Evolutionary conservation across 1,284 basidiomycete species (phyloP).

Genomic region (Pseudomicrostroma phylloplanum): DNA sequence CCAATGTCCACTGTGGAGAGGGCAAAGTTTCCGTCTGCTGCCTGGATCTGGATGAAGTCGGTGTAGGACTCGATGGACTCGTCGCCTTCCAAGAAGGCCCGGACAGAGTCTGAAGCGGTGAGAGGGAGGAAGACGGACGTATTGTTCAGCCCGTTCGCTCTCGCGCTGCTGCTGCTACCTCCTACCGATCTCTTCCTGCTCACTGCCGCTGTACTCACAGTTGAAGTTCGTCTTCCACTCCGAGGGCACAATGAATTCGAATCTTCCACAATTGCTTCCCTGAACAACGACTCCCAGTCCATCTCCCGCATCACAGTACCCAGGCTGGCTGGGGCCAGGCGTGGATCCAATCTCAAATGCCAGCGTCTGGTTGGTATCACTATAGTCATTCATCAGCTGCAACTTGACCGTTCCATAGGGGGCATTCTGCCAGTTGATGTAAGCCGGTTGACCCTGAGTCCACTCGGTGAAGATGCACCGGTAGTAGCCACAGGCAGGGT

Average conservation of each 20-base stretch:
- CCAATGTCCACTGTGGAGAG: not conserved
- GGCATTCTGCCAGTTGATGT: conserved; percentile 34
- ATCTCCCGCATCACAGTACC: conserved; percentile 25
- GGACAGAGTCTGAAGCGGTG: conserved; percentile 12
- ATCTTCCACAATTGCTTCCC: conserved; percentile 28
- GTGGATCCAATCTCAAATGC: conserved; percentile 26
- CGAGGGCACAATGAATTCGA: conserved; percentile 29
- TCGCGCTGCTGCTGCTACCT: too few relatives aligned
- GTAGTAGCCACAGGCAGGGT: conserved; percentile 29
- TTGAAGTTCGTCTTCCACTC: conserved; percentile 26
- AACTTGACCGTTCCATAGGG: conserved; percentile 25
- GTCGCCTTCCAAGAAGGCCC: conserved; percentile 23
- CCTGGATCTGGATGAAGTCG: conserved; percentile 26
- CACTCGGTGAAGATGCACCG: conserved; percentile 26
- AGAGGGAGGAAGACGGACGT: not conserved
- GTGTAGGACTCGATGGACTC: conserved; percentile 25
- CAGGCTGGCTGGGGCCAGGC: conserved; percentile 21
- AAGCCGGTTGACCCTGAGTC: conserved; percentile 20
- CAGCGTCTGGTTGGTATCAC: conserved; percentile 9
- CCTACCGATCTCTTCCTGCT: too few relatives aligned
- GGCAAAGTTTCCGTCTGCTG: not conserved
- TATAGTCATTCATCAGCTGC: conserved; percentile 33
- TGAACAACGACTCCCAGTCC: conserved; percentile 18
- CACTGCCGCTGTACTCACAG: conserved; percentile 15
- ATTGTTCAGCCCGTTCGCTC: not conserved